Evolutionary conservation across 2,329 filamentous ascomycete genomes (phyloP).

Genomic region (Cladophialophora psammophila): DNA sequence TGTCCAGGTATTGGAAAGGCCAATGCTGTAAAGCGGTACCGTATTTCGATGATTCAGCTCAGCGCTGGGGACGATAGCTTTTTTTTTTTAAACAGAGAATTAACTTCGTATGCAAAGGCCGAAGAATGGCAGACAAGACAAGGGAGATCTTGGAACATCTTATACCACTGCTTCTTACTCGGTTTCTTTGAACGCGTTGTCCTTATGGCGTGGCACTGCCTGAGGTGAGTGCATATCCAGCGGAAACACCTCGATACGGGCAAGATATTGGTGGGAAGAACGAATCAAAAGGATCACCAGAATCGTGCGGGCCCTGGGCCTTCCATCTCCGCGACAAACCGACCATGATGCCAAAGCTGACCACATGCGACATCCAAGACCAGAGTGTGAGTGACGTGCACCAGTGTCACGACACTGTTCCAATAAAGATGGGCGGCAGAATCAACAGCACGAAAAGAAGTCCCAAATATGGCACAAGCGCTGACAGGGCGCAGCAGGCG

Average conservation of each 20-base stretch:
- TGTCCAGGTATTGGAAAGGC: not conserved
- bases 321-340: not conserved
- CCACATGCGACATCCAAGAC: slow-evolving; percentile 10
- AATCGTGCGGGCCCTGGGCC: not conserved
- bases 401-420: not conserved
- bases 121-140: not conserved
- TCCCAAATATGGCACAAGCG: slow-evolving; percentile 11
- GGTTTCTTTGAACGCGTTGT: not conserved
- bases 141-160: not conserved
- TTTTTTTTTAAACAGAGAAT: not conserved
- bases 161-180: not conserved
- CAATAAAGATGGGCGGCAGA: not conserved
- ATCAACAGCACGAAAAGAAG: not conserved
- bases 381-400: not conserved
- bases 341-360: slow-evolving; percentile 19
- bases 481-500: slow-evolving; percentile 22
- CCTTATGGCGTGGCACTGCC: not conserved
- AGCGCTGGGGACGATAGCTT: not conserved
- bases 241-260: not conserved
- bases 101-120: not conserved
- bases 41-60: not conserved
- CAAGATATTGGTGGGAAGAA: not conserved
- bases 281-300: not conserved
- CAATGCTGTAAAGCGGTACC: not conserved
- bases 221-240: not conserved